Conservation (phyloP, 2,329 filamentous ascomycete species). For the Aureobasidium sp. region DNA sequence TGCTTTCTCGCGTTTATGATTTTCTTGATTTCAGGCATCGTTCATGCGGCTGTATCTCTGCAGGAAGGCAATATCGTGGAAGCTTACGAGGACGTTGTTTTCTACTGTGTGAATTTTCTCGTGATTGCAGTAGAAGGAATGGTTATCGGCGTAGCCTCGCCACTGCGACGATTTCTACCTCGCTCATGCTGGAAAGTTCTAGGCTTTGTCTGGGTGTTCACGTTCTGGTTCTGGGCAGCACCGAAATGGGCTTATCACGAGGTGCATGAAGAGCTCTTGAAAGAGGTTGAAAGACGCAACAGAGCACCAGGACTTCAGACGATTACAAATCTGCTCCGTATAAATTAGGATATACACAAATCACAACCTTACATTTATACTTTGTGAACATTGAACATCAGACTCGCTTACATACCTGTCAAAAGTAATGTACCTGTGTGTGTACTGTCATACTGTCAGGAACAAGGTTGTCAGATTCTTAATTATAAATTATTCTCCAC, state of each 20-base stretch:
- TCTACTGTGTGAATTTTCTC: background rate
- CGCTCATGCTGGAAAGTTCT: background rate
- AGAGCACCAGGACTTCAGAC: background rate
- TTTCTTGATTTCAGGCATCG: background rate
- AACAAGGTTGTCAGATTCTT: background rate
- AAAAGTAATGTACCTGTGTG: no score
- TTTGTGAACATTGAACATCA: no score
- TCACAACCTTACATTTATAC: no score
- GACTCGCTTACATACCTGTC: no score
- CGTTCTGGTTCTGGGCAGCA: constrained; percentile 1
- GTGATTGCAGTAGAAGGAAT: background rate
- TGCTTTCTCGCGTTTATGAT: background rate
- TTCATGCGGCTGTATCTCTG: background rate
- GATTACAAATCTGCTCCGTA: background rate
- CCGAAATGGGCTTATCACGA: constrained; percentile 2
- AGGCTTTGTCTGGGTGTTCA: background rate
- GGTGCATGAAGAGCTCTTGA: background rate
- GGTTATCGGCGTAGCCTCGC: background rate
- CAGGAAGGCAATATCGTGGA: background rate
- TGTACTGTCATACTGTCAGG: no score
- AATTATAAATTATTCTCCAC: background rate
- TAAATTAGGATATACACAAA: background rate
- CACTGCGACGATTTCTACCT: background rate
- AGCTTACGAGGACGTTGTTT: background rate
- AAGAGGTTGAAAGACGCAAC: background rate